Evolutionary conservation across 768 basidiomycete species (phyloP).

Genomic region (Pisolithus albus): DNA sequence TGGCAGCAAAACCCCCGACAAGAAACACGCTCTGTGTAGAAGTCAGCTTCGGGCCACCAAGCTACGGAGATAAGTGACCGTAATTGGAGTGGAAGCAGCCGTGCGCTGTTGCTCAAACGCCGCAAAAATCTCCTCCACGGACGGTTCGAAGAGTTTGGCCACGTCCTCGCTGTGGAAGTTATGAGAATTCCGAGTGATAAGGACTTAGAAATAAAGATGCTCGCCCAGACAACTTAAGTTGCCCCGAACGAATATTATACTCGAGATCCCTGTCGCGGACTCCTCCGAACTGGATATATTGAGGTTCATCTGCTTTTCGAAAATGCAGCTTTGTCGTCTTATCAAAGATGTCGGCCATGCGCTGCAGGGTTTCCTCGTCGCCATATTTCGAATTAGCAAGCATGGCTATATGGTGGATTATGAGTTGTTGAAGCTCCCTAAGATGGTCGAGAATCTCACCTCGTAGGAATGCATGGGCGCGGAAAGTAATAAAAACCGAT

Average conservation of each 20-base stretch:
- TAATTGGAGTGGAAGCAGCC: conserved; percentile 17
- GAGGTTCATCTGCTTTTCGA: conserved; percentile 27
- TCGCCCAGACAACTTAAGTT: conserved; percentile 31
- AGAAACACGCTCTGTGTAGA: conserved; percentile 29
- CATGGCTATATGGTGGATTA: conserved; percentile 12
- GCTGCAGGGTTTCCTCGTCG: conserved; percentile 22
- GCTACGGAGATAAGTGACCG: conserved; percentile 9
- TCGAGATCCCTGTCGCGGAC: conserved; percentile 28
- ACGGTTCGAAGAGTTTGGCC: conserved; percentile 33
- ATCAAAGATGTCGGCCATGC: conserved; percentile 30
- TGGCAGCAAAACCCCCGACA: conserved; percentile 42
- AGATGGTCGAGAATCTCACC: conserved; percentile 14
- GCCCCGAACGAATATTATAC: conserved; percentile 30
- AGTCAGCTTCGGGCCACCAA: not conserved
- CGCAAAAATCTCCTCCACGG: conserved; percentile 23
- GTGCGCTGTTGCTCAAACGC: conserved; percentile 23
- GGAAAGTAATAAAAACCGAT: conserved; percentile 29
- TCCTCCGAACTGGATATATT: conserved; percentile 35
- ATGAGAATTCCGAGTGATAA: not conserved
- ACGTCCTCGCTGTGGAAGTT: conserved; percentile 24
- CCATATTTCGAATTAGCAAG: conserved; percentile 25
- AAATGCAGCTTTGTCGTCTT: conserved; percentile 33
- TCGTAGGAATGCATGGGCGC: conserved; percentile 26
- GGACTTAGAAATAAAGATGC: not conserved
- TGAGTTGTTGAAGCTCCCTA: not conserved